Base-by-base conservation (phyloP, 768 basidiomycete species). In the Termitomyces sp. region DNA sequence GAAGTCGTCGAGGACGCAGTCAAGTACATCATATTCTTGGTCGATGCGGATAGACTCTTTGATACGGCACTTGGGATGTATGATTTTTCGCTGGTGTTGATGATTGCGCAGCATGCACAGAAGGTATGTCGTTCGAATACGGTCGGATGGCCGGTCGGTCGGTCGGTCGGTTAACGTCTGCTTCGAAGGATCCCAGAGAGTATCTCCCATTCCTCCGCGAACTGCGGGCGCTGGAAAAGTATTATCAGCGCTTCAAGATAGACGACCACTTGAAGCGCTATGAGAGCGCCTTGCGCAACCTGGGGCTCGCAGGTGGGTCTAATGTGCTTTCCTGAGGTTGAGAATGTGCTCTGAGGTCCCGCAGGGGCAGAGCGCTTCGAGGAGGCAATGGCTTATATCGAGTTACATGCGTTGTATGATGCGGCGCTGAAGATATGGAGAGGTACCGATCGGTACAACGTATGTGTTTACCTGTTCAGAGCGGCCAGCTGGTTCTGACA, bases 41-140 rank as follows among this genome's bases (percentile, higher is more conserved):
- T 94, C 20, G 93, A 98, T 64, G 94, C 94, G 0, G 86, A 98
- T 66, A 79, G 80, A 48, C 80, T 99, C 4, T 98, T 96, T 74
- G 87, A 98, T 70, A 90, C 91, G 12, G 97, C 97, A 1, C 81
- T 99, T 35, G 97, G 97, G 20, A 98, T 98, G 95, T 99, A 99
- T 68, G 95, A 99, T 72, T 98, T 98, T 75, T 87, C 91, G 32
- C 77, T 99, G 18, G 96, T 98, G 7, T 77, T 98, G 26, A 88
- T 98, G 88, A 84, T 99, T 44, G 95, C 97, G 1, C 97, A 98
- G 69, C 89, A 97, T 67, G 91, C 96, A 50, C 95, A 98, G 70
- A 97, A 96, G 83, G 95, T 94, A 38, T 23, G 70, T 64, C 1
- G 0, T 12, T 18, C 36, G 16, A 10, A 32, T 32, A 5, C 32